Evolutionary conservation across 768 basidiomycete genomes (phyloP), one percentile per base, ranked within the genome.

Genomic region (Trametes maxima): DNA sequence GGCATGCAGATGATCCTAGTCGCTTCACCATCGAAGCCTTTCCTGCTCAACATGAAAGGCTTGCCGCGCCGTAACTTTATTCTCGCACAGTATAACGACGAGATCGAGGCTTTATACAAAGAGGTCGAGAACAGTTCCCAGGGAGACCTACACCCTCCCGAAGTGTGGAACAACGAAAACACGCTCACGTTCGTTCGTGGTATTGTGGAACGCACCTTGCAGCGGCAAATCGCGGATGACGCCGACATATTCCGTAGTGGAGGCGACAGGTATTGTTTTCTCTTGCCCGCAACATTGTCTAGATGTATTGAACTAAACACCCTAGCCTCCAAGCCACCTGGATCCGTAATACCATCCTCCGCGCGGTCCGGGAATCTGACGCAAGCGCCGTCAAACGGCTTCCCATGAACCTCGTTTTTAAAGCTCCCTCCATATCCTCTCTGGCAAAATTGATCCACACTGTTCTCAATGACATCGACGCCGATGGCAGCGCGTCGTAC

Each of bases 191-290:
- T 76, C 59, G 74, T 79, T 10, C 69, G 73, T 10, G 59, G 59
- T 13, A 72, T 75, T 5, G 73, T 81, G 14, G 52, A 65, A 21
- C 72, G 70, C 37, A 72, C 80, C 12, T 55, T 81, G 58, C 45
- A 52, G 5, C 59, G 58, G 1, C 35, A 57, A 0, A 47, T 77
- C 17, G 53, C 58, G 6, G 77, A 79, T 57, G 66, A 70, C 5
- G 77, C 72, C 17, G 76, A 78, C 49, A 64, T 80, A 24, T 79
- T 80, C 60, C 70, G 76, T 37, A 59, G 70, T 35, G 79, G 79
- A 2, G 77, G 77, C 44, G 77, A 79, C 59, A 78, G 77, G 76
- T 78, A 54, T 12, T 3, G 53, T 24, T 25, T 12, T 3, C 7
- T 16, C 14, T 17, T 28, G n/a, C 12, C 5, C 17, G 6, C 12